These are phyloP conservation scores for Fusarium sp. DNA, from an alignment of 2,329 filamentous ascomycete species.

Conservation along the genomic window DNA sequence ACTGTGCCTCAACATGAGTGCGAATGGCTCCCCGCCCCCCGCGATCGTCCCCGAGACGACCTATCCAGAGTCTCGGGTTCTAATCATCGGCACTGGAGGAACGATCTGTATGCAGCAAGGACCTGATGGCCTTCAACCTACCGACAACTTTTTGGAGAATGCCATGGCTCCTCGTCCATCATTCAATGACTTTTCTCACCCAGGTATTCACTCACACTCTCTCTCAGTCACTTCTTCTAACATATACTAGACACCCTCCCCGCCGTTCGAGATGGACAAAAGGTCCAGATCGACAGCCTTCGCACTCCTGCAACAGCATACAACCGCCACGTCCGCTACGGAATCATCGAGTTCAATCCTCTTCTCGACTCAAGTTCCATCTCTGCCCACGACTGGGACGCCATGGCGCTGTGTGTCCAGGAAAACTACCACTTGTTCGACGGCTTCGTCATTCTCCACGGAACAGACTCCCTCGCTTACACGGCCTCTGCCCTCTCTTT, in stretches of 20 bases:
- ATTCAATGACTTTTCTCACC: slow-evolving; percentile 74
- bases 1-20: slow-evolving; percentile 17
- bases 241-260: slow-evolving; percentile 55
- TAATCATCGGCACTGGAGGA: slow-evolving; percentile 90
- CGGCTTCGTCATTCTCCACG: slow-evolving; percentile 89
- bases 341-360: slow-evolving; percentile 83
- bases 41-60: slow-evolving; percentile 38
- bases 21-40: slow-evolving; percentile 15
- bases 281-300: slow-evolving; percentile 69
- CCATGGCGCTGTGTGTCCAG: slow-evolving; percentile 80
- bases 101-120: slow-evolving; percentile 93
- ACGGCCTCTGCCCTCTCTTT: slow-evolving; percentile 91
- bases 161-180: slow-evolving; percentile 83
- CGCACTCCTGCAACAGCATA: slow-evolving; percentile 84
- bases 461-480: slow-evolving; percentile 89
- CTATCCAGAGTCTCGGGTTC: slow-evolving; percentile 78
- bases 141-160: slow-evolving; percentile 79
- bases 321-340: slow-evolving; percentile 82
- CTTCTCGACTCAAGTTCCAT: slow-evolving; percentile 91
- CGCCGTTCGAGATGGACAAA: slow-evolving; percentile 61
- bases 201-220: slow-evolving; percentile 36
- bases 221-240: slow-evolving; percentile 2
- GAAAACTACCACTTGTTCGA: slow-evolving; percentile 91
- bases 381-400: slow-evolving; percentile 83
- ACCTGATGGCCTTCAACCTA: slow-evolving; percentile 80